phyloP scores from a whole-genome alignment of 345 rosid genomes.

The Boechera divaricarpa region DNA sequence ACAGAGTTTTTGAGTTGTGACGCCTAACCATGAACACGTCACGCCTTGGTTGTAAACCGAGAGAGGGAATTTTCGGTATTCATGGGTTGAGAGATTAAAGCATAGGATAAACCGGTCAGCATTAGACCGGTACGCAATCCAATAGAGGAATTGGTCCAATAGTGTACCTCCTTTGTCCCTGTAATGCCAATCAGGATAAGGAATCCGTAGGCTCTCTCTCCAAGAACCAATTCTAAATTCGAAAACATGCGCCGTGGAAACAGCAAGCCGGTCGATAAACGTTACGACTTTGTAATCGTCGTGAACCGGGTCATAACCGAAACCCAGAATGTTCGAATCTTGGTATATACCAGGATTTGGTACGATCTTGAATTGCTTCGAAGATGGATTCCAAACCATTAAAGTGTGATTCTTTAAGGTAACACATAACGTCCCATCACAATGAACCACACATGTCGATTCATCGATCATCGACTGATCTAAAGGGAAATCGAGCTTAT shows the following conservation, averaged over 20 bases:
- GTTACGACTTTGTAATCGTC: conserved; percentile 41
- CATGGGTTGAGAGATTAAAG: conserved; percentile 34
- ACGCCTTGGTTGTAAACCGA: conserved; percentile 31
- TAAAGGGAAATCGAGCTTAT: conserved; percentile 29
- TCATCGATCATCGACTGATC: conserved; percentile 37
- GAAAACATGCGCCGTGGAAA: conserved; percentile 25
- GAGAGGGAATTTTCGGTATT: conserved; percentile 23
- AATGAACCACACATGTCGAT: conserved; percentile 38
- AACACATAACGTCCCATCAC: conserved; percentile 42
- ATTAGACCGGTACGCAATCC: conserved; percentile 43
- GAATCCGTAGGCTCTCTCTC: conserved; percentile 21
- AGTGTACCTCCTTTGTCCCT: conserved; percentile 35
- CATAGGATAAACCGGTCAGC: conserved; percentile 36
- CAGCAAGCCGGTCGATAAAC: conserved; percentile 30
- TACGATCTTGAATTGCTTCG: conserved; percentile 35
- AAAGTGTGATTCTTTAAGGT: conserved; percentile 37
- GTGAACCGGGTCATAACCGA: conserved; percentile 36
- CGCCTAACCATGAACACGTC: conserved; percentile 35
- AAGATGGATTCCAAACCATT: conserved; percentile 40
- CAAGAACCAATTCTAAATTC: conserved; percentile 35
- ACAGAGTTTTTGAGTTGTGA: conserved; percentile 26
- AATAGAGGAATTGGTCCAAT: conserved; percentile 30
- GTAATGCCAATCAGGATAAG: conserved; percentile 42
- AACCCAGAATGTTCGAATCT: conserved; percentile 36
- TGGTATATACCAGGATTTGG: conserved; percentile 37